Base-by-base conservation (phyloP, 495 filamentous ascomycete genomes). In the Aspergillus indologenus region DNA sequence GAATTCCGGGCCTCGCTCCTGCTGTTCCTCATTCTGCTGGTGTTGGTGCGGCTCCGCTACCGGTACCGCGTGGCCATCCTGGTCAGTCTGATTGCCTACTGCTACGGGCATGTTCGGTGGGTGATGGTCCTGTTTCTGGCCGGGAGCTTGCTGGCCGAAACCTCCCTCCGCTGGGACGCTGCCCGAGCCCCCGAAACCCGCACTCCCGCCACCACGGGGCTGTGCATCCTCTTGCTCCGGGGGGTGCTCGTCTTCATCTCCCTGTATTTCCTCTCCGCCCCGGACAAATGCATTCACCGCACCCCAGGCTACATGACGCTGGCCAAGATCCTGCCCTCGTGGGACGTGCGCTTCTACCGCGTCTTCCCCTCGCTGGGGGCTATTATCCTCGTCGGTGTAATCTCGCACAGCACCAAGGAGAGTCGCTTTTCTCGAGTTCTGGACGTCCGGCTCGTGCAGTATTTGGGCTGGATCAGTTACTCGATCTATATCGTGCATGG, bases 401-500 rank as follows among this genome's bases (percentile, higher is more conserved):
- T 47, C 18, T 11, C 18, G 15, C 45, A 47, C 18, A 47, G 17
- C 3, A 4, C 45, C 45, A 18, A 18, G 45, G 15, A 3, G 8
- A 47, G 18, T 47, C 45, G 18, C 7, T 3, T 47, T 11, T 19
- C 45, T 18, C 15, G 17, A 1, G 17, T 47, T 3, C 11, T 47
- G 15, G 18, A 47, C 21, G 2, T 18, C 18, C 18, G 15, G 18
- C 9, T 47, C 21, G 17, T 21, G 18, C 45, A 47, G 18, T 47
- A 47, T 47, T n/a, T 47, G 45, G 45, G 45, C 4, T 21, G 45
- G 17, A 21, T 47, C 21, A 47, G 45, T 47, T 47, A 47, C 18
- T 19, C 17, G 3, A 7, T 47, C 18, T 47, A 47, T 47, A 47
- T 47, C 20, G 45, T 47, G 8, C 45, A 47, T 47, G 45, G 45